Evolutionary conservation across 768 basidiomycete species (phyloP).

Genomic region (Russula abietina): DNA sequence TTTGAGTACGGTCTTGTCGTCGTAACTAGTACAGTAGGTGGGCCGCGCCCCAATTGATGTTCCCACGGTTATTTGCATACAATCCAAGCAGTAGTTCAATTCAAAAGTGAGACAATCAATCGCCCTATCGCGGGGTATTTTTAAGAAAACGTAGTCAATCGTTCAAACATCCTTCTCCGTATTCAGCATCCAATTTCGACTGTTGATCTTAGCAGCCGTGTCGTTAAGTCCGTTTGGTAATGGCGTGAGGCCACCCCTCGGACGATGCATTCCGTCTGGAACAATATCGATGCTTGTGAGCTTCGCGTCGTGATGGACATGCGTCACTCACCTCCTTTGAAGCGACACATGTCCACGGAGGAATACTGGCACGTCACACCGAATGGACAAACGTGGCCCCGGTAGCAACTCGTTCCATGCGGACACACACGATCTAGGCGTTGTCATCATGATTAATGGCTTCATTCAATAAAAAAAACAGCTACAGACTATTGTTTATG

Average conservation of each 20-base stretch:
- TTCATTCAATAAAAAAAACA: background rate
- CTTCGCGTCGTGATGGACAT: background rate
- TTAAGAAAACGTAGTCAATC: background rate
- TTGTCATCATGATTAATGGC: background rate
- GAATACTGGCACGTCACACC: constrained; percentile 52
- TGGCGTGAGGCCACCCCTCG: background rate
- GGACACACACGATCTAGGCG: constrained; percentile 60
- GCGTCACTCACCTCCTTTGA: constrained; percentile 56
- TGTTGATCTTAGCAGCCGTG: constrained; percentile 1
- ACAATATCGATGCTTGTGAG: background rate
- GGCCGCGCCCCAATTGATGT: constrained; percentile 57
- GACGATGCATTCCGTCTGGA: constrained; percentile 40
- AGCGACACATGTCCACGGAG: constrained; percentile 81
- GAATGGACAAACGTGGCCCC: constrained; percentile 79
- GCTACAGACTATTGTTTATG: constrained; percentile 62
- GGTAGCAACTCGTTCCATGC: constrained; percentile 70
- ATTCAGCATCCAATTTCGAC: constrained; percentile 6
- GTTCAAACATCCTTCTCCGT: background rate
- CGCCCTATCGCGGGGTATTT: background rate
- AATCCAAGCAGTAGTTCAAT: background rate
- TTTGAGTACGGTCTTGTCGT: no score
- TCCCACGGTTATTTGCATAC: constrained; percentile 44
- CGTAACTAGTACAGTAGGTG: no score
- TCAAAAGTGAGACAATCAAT: constrained; percentile 10
- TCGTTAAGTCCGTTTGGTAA: background rate